phyloP scores from a whole-genome alignment of 176 grass and related monocot species.

The Eremochloa ophiuroides region DNA sequence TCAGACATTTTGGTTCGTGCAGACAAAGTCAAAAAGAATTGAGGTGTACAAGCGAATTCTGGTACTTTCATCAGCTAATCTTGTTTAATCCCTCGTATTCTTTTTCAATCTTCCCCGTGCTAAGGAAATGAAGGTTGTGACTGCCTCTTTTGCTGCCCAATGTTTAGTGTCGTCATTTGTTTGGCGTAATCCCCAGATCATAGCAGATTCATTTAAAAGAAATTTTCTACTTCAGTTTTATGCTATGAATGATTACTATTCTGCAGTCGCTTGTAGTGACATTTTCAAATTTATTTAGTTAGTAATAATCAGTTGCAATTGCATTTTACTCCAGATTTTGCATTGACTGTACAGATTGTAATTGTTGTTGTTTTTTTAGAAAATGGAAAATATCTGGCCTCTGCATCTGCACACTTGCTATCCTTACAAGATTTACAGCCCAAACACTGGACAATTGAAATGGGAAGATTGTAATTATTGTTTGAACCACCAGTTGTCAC shows the following conservation, averaged over 20 bases:
- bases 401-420: too few relatives aligned
- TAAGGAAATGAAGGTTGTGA: neutral
- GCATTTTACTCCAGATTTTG: neutral
- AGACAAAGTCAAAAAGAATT: neutral
- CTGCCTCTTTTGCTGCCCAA: neutral
- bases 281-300: too few relatives aligned
- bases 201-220: neutral
- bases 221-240: neutral
- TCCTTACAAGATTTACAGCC: too few relatives aligned
- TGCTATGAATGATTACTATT: neutral
- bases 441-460: too few relatives aligned
- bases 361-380: too few relatives aligned
- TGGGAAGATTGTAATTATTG: too few relatives aligned
- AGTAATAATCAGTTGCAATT: neutral
- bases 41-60: neutral
- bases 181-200: neutral
- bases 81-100: neutral
- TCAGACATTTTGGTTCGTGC: constrained; percentile 20
- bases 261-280: neutral
- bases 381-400: too few relatives aligned
- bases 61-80: neutral
- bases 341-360: neutral
- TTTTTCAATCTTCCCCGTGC: neutral
- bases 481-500: neutral
- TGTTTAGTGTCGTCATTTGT: neutral